Conservation (phyloP, 768 basidiomycete species). For the Exidia glandulosa region DNA sequence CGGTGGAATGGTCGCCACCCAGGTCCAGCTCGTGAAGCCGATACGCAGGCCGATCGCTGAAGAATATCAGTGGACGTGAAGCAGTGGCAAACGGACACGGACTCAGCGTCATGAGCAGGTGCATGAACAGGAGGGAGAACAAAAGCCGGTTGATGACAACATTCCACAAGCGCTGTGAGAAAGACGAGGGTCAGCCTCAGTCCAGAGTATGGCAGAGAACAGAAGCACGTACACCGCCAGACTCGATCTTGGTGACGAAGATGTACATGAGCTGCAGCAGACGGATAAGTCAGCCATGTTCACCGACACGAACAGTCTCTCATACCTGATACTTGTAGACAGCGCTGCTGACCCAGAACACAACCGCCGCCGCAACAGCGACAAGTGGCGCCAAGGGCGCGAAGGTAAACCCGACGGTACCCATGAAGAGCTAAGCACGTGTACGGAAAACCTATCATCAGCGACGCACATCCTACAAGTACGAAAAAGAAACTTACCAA, state of each 20-base stretch:
- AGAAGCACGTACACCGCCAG: slow-evolving; percentile 64
- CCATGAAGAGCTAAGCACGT: slow-evolving; percentile 64
- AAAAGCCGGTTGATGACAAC: slow-evolving; percentile 85
- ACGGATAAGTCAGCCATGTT: neutral
- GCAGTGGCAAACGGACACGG: slow-evolving; percentile 21
- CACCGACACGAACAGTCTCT: slow-evolving; percentile 8
- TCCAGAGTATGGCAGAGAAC: neutral
- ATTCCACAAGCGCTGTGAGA: slow-evolving; percentile 89
- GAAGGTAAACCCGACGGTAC: slow-evolving; percentile 90
- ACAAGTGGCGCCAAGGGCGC: slow-evolving; percentile 92
- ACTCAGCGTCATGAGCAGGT: slow-evolving; percentile 79
- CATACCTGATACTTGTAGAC: slow-evolving; percentile 3
- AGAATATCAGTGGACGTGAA: neutral
- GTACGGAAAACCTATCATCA: no score
- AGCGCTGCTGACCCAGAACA: slow-evolving; percentile 55
- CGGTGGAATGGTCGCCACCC: slow-evolving; percentile 80
- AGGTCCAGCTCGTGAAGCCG: slow-evolving; percentile 59
- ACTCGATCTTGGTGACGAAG: slow-evolving; percentile 78
- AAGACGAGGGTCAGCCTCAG: slow-evolving; percentile 3
- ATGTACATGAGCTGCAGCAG: slow-evolving; percentile 93
- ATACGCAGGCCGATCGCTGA: slow-evolving; percentile 80
- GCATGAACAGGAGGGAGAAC: slow-evolving; percentile 74
- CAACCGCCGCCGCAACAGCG: slow-evolving; percentile 64
- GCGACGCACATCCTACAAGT: no score
- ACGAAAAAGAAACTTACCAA: neutral